Evolutionary conservation across 768 basidiomycete species (phyloP).

Genomic region (Mycena pura): DNA sequence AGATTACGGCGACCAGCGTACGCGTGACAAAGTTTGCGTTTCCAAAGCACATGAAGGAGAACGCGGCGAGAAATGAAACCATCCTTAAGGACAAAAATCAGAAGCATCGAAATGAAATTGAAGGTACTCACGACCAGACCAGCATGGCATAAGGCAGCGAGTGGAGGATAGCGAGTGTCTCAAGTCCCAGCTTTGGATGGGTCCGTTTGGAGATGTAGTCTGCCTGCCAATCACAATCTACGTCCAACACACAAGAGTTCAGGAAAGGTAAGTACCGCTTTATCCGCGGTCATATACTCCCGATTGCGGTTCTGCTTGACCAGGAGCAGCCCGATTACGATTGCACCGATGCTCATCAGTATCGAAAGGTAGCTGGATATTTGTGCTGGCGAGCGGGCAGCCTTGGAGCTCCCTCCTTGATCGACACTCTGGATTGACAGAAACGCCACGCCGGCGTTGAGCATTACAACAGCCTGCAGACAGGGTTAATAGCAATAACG

Average conservation of each 20-base stretch:
- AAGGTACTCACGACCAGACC: slow-evolving; percentile 61
- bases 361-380: slow-evolving; percentile 59
- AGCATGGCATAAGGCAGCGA: slow-evolving; percentile 62
- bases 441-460: slow-evolving; percentile 68
- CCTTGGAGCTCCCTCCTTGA: slow-evolving; percentile 7
- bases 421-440: slow-evolving; percentile 58
- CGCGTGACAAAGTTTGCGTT: slow-evolving; percentile 34
- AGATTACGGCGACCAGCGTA: slow-evolving; percentile 38
- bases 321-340: slow-evolving; percentile 54
- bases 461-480: slow-evolving; percentile 58
- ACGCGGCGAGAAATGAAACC: slow-evolving; percentile 48
- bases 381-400: slow-evolving; percentile 47
- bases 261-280: slow-evolving; percentile 43
- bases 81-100: slow-evolving; percentile 35
- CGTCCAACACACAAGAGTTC: background rate
- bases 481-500: background rate
- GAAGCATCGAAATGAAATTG: too few species aligned
- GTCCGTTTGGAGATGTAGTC: slow-evolving; percentile 23
- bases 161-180: slow-evolving; percentile 59
- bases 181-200: slow-evolving; percentile 45
- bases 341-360: slow-evolving; percentile 54
- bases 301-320: slow-evolving; percentile 51
- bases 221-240: background rate
- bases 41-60: slow-evolving; percentile 43
- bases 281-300: slow-evolving; percentile 39